Conservation (phyloP, 352 stramenopile species). For the Globisporangium apiculatum region DNA sequence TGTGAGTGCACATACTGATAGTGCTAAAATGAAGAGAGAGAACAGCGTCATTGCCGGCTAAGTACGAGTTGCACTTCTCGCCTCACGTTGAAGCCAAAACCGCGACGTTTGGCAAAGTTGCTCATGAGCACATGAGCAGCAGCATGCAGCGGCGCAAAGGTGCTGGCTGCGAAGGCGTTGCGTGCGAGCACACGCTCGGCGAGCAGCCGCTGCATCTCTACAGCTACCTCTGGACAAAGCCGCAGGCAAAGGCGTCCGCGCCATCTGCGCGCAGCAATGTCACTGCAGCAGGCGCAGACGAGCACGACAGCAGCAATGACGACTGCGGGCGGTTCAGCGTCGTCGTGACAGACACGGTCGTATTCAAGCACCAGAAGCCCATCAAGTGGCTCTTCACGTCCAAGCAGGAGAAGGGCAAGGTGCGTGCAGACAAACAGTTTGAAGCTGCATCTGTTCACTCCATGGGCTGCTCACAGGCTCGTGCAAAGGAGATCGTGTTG, state of each 20-base stretch:
- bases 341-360: slow-evolving; percentile 54
- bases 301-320: slow-evolving; percentile 6
- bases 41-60: too few species aligned
- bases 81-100: not conserved
- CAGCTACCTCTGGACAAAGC: slow-evolving; percentile 48
- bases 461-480: too few species aligned
- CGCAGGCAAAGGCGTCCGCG: slow-evolving; percentile 1
- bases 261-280: not conserved
- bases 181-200: slow-evolving; percentile 52
- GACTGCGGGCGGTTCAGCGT: slow-evolving; percentile 28
- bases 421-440: slow-evolving; percentile 4
- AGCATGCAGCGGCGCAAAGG: slow-evolving; percentile 21
- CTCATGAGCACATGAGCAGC: not conserved
- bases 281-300: not conserved
- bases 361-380: slow-evolving; percentile 67
- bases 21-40: too few species aligned
- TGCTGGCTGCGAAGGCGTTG: slow-evolving; percentile 49
- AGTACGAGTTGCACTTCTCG: too few species aligned
- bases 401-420: slow-evolving; percentile 60
- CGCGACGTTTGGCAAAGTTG: not conserved
- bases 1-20: too few species aligned
- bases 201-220: slow-evolving; percentile 62
- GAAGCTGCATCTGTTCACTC: too few species aligned
- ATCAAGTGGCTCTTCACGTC: slow-evolving; percentile 70
- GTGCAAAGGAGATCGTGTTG: too few species aligned